phyloP scores from a whole-genome alignment of 2,329 filamentous ascomycete species.

The Berkeleyomyces rouxiae region DNA sequence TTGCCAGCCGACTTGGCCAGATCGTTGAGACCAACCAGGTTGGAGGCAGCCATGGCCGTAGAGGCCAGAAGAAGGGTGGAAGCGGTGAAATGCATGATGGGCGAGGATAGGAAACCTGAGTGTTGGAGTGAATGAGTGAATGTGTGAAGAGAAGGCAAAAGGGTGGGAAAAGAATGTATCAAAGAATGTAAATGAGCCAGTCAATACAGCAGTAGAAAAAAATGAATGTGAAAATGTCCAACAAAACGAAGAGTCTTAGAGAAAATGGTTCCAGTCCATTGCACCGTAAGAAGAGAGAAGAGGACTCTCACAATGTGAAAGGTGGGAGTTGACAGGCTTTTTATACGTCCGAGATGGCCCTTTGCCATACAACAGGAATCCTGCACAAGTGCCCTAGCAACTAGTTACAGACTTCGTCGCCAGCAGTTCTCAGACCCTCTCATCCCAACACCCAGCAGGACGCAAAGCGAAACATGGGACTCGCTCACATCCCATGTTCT shows the following conservation, averaged over 20 bases:
- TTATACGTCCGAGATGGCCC: neutral
- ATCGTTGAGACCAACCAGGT: conserved; percentile 26
- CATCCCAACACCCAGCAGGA: neutral
- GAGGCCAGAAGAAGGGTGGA: conserved; percentile 17
- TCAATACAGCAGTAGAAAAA: conserved; percentile 1
- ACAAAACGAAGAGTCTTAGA: neutral
- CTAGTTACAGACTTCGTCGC: neutral
- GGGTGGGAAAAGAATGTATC: neutral
- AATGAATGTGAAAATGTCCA: conserved; percentile 9
- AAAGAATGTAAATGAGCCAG: conserved; percentile 10
- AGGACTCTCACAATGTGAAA: no score
- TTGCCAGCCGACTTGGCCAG: conserved; percentile 36
- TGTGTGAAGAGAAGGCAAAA: neutral
- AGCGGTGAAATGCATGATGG: conserved; percentile 17
- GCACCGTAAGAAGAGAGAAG: neutral
- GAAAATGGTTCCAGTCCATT: conserved; percentile 12
- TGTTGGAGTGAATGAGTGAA: neutral
- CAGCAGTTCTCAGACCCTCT: neutral
- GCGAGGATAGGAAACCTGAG: neutral
- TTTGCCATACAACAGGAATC: neutral
- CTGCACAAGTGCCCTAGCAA: neutral
- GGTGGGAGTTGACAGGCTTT: neutral
- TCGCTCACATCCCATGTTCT: neutral
- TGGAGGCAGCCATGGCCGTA: conserved; percentile 17
- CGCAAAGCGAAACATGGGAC: neutral